These are phyloP conservation scores for Yarrowia keelungensis DNA, from an alignment of 805 yeast genomes.

Conservation along the genomic window DNA sequence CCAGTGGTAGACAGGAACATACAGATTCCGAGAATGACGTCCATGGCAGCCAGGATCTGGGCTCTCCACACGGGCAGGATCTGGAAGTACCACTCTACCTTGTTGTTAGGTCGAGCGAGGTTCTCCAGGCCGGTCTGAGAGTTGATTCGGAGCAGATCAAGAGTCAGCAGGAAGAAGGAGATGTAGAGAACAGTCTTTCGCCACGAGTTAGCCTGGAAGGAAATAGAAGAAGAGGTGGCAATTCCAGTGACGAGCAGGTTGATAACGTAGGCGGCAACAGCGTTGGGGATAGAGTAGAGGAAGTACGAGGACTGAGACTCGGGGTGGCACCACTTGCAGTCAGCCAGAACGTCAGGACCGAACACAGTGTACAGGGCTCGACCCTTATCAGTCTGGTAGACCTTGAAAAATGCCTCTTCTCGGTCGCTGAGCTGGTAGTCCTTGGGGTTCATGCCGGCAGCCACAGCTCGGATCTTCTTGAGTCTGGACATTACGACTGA, in stretches of 20 bases:
- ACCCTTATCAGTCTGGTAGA: conserved; percentile 40
- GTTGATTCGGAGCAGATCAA: conserved; percentile 28
- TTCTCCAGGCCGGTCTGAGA: conserved; percentile 39
- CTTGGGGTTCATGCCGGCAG: conserved; percentile 19
- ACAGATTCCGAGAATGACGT: conserved; percentile 36
- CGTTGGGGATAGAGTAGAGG: conserved; percentile 41
- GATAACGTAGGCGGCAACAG: conserved; percentile 41
- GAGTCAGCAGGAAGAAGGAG: conserved; percentile 18
- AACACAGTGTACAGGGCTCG: conserved; percentile 42
- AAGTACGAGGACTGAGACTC: conserved; percentile 40
- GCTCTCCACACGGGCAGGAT: conserved; percentile 40
- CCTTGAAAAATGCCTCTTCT: conserved; percentile 40
- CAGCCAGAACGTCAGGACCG: conserved; percentile 43
- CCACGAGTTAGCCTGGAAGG: conserved; percentile 38
- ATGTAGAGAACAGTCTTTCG: conserved; percentile 31
- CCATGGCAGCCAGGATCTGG: conserved; percentile 35
- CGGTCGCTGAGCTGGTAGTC: conserved; percentile 21
- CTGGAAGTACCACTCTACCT: conserved; percentile 43
- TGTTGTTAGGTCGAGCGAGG: conserved; percentile 31
- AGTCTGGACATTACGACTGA: conserved; percentile 41
- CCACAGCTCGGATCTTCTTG: conserved; percentile 29
- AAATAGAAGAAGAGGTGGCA: conserved; percentile 40
- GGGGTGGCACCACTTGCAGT: conserved; percentile 44
- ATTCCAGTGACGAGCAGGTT: conserved; percentile 40
- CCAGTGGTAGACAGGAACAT: conserved; percentile 42